Base-by-base conservation (phyloP, 176 grass and related monocot species). In the Tuctoria greenei region DNA sequence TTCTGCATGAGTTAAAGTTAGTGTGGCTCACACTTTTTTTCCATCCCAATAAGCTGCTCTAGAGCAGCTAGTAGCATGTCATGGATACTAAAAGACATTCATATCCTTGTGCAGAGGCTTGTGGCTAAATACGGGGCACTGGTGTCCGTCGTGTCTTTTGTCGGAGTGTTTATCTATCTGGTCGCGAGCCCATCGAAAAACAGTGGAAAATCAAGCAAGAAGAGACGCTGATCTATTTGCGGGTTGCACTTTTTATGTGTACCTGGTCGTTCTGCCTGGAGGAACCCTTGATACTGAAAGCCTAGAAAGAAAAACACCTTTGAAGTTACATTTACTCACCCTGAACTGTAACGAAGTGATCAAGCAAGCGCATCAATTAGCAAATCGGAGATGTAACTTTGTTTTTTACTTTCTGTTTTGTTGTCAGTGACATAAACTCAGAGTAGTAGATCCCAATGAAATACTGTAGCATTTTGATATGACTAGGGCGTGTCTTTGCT, bases 141-240 rank as follows among this genome's bases (percentile, higher is more conserved):
- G 69, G 95, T 92, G 45, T 94, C 91, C 0, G 95, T 92, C 26
- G 79, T 98, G 37, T 83, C 75, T 4, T 73, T 94, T 10, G 91
- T 94, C 38, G 88, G 47, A 45, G 6, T 60, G 8, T 98, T 98
- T 38, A 74, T 94, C 82, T 94, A 88, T 58, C 73, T 94, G n/a
- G 62, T 98, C 0, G 89, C 91, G 15, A 94, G 79, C 79, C 95
- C 95, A 1, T 92, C 91, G 0, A 98, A 95, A 76, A 39, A 66
- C n/a, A 20, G 64, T 23, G 42, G 64, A 10, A 93, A 97, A 74
- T 38, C 74, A 75, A 79, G 86, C 84, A 98, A 94, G 91, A 98
- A 98, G 86, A 88, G 86, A 72, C 89, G 95, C 6, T 98, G 81
- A 98, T 74, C 66, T 72, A 59, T 28, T 85, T 26, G 6, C 64